Evolutionary conservation across 2,329 filamentous ascomycete species (phyloP).

Genomic region (Exophiala spinifera): DNA sequence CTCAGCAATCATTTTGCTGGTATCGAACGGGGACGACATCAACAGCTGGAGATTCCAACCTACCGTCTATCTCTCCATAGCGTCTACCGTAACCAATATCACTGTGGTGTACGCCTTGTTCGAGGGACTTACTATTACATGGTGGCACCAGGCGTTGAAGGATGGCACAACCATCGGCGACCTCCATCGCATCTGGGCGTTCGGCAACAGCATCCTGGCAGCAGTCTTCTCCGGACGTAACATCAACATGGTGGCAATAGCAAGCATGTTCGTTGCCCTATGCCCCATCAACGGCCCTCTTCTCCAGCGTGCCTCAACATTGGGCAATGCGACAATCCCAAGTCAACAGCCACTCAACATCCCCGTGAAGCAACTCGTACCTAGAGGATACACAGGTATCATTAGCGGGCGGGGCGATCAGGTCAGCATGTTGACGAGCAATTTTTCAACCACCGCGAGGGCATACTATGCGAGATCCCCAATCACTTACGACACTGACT

Average conservation of each 20-base stretch:
- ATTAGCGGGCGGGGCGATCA: conserved; percentile 4
- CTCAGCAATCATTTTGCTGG: conserved; percentile 11
- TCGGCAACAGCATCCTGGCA: conserved; percentile 16
- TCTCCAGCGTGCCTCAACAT: conserved; percentile 20
- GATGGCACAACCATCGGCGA: conserved; percentile 14
- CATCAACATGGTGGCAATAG: conserved; percentile 19
- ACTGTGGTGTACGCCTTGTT: conserved; percentile 11
- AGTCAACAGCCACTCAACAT: not conserved
- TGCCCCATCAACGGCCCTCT: conserved; percentile 19
- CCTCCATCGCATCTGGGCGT: conserved; percentile 21
- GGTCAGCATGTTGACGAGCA: not conserved
- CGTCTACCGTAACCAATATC: conserved; percentile 18
- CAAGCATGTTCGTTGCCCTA: conserved; percentile 15
- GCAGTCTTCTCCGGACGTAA: conserved; percentile 12
- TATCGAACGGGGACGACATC: not conserved
- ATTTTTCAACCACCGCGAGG: conserved; percentile 7
- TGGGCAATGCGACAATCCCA: not conserved
- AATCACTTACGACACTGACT: conserved; percentile 6
- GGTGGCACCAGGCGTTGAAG: conserved; percentile 16
- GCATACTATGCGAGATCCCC: conserved; percentile 4
- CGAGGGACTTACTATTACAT: conserved; percentile 15
- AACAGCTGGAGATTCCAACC: conserved; percentile 18
- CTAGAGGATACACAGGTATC: conserved; percentile 5
- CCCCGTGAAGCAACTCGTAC: not conserved
- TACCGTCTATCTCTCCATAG: conserved; percentile 21